These are phyloP conservation scores for Bruguiera gymnorhiza DNA, from an alignment of 345 rosid species.

Conservation along the genomic window DNA sequence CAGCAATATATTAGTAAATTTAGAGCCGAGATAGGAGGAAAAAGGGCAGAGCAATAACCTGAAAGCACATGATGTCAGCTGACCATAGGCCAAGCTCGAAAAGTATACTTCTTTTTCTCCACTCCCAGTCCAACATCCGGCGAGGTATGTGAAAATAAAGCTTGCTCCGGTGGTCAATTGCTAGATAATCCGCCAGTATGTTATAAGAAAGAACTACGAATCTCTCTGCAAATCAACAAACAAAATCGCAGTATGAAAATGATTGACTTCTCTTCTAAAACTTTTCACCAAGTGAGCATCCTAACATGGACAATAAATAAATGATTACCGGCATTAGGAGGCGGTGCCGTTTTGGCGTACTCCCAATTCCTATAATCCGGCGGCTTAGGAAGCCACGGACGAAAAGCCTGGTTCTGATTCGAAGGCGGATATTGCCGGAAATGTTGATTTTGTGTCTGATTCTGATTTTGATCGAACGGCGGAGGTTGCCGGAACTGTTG, in stretches of 20 bases:
- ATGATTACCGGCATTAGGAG: conserved; percentile 55
- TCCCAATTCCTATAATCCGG: conserved; percentile 78
- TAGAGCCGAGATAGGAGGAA: too few species aligned
- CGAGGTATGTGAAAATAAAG: conserved; percentile 84
- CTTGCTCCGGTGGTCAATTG: conserved; percentile 59
- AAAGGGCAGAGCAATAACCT: conserved; percentile 42
- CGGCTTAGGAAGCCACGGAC: conserved; percentile 49
- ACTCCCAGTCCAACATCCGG: conserved; percentile 71
- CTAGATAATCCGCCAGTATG: conserved; percentile 90
- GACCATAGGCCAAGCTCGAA: conserved; percentile 92
- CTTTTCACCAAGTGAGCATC: too few species aligned
- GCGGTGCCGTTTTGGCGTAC: conserved; percentile 46
- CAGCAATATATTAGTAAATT: neutral
- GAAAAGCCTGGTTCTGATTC: conserved; percentile 39
- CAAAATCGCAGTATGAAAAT: neutral
- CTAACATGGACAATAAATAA: neutral
- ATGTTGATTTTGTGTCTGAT: conserved; percentile 15
- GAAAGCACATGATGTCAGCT: conserved; percentile 93
- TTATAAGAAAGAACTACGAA: conserved; percentile 80
- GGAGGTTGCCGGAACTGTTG: conserved; percentile 34
- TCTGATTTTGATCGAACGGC: conserved; percentile 29
- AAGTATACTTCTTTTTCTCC: conserved; percentile 67
- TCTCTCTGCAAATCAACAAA: conserved; percentile 51
- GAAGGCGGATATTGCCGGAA: conserved; percentile 35
- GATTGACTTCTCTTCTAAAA: neutral